Base-by-base conservation (phyloP, 495 filamentous ascomycete genomes). In the Alectoria sarmentosa region DNA sequence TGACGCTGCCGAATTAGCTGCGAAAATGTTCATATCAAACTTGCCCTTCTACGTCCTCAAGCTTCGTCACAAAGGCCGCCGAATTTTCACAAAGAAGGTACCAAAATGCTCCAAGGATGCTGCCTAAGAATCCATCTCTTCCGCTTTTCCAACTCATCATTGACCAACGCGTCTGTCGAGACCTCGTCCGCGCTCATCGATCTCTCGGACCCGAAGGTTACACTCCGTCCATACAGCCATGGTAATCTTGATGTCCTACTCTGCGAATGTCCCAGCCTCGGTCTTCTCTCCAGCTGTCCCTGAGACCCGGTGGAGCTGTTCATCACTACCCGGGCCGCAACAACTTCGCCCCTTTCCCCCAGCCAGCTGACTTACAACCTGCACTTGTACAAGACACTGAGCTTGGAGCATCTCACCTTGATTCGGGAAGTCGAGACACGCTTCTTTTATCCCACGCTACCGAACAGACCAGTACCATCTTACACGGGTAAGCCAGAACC, bases 41-140 rank as follows among this genome's bases (percentile, higher is more conserved):
- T 6, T 55, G 28, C 52, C 52, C 2, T 55, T 55, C 30, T 55
- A 55, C 52, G 17, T 55, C 52, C 52, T 55, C 28, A 55, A 34
- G 52, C 28, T 55, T 17, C 52, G 30, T 2, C 1, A 7, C 15
- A 32, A 34, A 21, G 30, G 52, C 6, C 30, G 52, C 4, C 52
- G 52, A 34, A 3, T 55, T 2, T 34, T 55, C 17, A 2, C 52
- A 2, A 32, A 55, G 17, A 55, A n/a, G 15, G 3, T 21, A 17
- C 6, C 14, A 34, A 28, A 5, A 34, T 34, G 52, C 13, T 5
- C 28, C 4, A 30, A n/a, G 15, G 0, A 11, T 8, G 52, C 52
- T 2, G n/a, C 14, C 7, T 19, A 32, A 11, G 1, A 15, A 17
- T 30, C 26, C 13, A 7, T n/a, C 44, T 46, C n/a, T 17, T 48